Evolutionary conservation across 352 stramenopile genomes (phyloP), one percentile per base, ranked within the genome.

Genomic region (Poterioochromonas sp.): DNA sequence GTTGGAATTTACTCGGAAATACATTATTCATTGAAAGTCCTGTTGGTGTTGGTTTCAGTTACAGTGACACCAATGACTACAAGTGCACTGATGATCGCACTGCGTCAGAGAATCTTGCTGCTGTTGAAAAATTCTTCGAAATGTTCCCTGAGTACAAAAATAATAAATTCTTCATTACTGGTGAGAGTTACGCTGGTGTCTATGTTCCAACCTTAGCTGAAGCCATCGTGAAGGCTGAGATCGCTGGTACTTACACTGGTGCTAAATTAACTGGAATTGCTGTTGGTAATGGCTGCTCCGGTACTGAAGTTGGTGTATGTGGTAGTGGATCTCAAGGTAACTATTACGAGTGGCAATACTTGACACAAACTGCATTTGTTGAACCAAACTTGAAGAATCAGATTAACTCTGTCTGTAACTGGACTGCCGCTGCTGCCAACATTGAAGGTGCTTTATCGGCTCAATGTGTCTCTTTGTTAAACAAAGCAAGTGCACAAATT

Each of bases 141-240:
- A 88, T 92, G 32, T 97, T 96, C 84, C 85, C 88, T 1, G 87
- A 91, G 74, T 85, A 92, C 3, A 81, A 80, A 3, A 51, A 82
- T 15, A 93, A 93, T 73, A 85, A 93, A 44, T 88, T 98, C 15
- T 98, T 94, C 81, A 84, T 98, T 49, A 95, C 95, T 58, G 94
- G 94, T 47, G 94, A 98, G 80, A 95, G 87, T 76, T 98, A 96
- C 81, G 92, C 86, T 0, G 94, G 94, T 0, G 92, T 97, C 71
- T 98, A 97, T 79, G 89, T 96, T 29, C 94, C 94, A 0, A 91
- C 93, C 68, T 84, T 97, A 58, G 87, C 88, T 0, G 83, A 87
- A 32, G 84, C 85, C 41, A 80, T 97, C 60, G 76, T 97, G 20
- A 82, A 85, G 39, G 74, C 79, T 2, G 76, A 87, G 37, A 53